These are phyloP conservation scores for Pachysandra terminalis DNA, from an alignment of 164 flowering plant genomes.

Conservation along the genomic window DNA sequence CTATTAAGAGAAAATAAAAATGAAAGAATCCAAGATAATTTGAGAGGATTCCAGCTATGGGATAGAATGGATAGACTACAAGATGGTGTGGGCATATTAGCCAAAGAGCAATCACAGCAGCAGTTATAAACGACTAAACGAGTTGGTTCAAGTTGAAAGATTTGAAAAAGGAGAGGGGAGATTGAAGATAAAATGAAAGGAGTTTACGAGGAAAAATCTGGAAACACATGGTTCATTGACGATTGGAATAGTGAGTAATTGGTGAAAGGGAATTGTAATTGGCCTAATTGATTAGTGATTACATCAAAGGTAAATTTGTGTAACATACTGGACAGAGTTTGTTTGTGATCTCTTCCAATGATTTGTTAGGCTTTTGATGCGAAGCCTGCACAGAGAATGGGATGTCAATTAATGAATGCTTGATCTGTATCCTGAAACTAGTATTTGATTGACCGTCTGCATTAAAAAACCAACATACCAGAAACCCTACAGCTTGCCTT, in stretches of 20 bases:
- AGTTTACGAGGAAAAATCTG: too few species aligned
- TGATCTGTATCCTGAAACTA: background rate
- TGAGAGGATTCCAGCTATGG: too few species aligned
- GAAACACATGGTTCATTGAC: too few species aligned
- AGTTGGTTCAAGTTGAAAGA: background rate
- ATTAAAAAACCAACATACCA: conserved; percentile 40
- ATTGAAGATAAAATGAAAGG: too few species aligned
- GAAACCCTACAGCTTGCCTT: conserved; percentile 70
- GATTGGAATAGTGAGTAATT: background rate
- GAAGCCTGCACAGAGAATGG: conserved; percentile 41
- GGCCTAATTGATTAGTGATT: background rate
- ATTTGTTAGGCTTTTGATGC: conserved; percentile 67
- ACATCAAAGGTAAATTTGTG: background rate
- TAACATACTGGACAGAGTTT: conserved; percentile 67
- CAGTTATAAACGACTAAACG: too few species aligned
- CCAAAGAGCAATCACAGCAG: too few species aligned
- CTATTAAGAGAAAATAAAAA: too few species aligned
- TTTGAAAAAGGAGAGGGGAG: too few species aligned
- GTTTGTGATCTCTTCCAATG: conserved; percentile 60
- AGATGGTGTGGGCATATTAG: too few species aligned
- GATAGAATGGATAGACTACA: too few species aligned
- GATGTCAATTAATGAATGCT: background rate
- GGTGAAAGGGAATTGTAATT: background rate
- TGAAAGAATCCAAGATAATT: too few species aligned
- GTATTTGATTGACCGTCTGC: background rate